A percentile compares a stretch with the other conserved stretches of the same genome.
These are phyloP conservation scores for Phytophthora brassicae DNA, from an alignment of 352 stramenopile species.

Conservation along the genomic window DNA sequence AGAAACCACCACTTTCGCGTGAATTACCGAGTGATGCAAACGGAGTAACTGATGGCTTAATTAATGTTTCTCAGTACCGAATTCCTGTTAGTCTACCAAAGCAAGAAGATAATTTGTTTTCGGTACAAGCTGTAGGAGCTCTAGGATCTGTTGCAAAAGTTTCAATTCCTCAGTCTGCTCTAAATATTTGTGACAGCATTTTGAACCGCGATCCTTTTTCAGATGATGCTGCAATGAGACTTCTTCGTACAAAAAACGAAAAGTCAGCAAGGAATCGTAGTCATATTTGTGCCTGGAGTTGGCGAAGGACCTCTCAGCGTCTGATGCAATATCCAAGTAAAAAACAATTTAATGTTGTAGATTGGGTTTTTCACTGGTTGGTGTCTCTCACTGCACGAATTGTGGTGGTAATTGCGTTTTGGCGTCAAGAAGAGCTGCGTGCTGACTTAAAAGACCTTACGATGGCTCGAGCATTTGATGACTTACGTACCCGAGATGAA, in stretches of 20 bases:
- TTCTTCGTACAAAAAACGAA: constrained; percentile 14
- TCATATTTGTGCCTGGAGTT: background rate
- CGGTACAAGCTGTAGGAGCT: background rate
- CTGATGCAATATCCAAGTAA: constrained; percentile 13
- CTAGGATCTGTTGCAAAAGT: constrained; percentile 6
- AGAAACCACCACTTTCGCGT: background rate
- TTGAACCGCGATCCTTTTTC: constrained; percentile 19
- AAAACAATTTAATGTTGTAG: background rate
- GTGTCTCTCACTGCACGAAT: constrained; percentile 9
- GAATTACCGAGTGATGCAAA: background rate
- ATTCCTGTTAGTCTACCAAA: background rate
- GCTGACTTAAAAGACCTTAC: constrained; percentile 44
- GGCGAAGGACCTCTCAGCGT: background rate
- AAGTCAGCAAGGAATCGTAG: background rate
- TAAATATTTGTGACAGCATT: constrained; percentile 23
- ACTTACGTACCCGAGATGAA: constrained; percentile 30
- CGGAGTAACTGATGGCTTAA: background rate
- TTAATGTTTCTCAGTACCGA: no score
- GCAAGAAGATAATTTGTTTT: background rate
- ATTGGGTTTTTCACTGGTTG: background rate
- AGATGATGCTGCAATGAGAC: constrained; percentile 17
- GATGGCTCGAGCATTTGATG: constrained; percentile 39
- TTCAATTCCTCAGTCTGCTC: constrained; percentile 7
- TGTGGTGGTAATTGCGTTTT: constrained; percentile 50
- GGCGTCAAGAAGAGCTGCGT: constrained; percentile 54